Percentiles rank a stretch among this genome's conserved stretches.
Conservation (phyloP, 2,329 filamentous ascomycete species). For the Fusarium globosum region DNA sequence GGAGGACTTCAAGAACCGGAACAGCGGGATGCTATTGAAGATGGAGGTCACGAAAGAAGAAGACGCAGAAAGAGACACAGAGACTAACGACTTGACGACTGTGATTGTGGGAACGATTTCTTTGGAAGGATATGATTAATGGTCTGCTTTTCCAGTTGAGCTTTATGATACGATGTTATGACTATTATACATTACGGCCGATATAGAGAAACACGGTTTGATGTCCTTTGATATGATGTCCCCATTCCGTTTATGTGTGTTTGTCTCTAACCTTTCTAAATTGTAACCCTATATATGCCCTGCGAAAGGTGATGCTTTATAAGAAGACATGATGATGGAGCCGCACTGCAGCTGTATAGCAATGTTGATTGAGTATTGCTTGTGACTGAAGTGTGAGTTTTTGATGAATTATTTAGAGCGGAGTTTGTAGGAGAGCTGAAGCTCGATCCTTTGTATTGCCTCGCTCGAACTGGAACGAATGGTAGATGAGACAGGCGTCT, state of each 20-base stretch:
- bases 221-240: slow-evolving; percentile 17
- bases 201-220: slow-evolving; percentile 41
- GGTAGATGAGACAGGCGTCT: background rate
- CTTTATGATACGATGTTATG: slow-evolving; percentile 41
- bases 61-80: slow-evolving; percentile 25
- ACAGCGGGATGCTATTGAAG: slow-evolving; percentile 20
- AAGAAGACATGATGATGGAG: background rate
- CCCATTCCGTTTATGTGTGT: background rate
- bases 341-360: background rate
- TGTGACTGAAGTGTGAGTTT: background rate
- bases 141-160: slow-evolving; percentile 26
- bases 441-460: background rate
- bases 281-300: background rate
- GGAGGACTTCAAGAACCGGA: slow-evolving; percentile 35
- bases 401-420: background rate
- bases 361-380: background rate
- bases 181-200: slow-evolving; percentile 43
- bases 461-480: background rate
- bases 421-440: background rate
- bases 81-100: slow-evolving; percentile 43
- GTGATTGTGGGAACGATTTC: slow-evolving; percentile 22
- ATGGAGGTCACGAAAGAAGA: slow-evolving; percentile 33
- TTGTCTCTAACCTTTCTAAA: background rate
- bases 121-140: slow-evolving; percentile 31
- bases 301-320: background rate